phyloP scores from a whole-genome alignment of 1,284 basidiomycete genomes.

The Trametes pubescens region DNA sequence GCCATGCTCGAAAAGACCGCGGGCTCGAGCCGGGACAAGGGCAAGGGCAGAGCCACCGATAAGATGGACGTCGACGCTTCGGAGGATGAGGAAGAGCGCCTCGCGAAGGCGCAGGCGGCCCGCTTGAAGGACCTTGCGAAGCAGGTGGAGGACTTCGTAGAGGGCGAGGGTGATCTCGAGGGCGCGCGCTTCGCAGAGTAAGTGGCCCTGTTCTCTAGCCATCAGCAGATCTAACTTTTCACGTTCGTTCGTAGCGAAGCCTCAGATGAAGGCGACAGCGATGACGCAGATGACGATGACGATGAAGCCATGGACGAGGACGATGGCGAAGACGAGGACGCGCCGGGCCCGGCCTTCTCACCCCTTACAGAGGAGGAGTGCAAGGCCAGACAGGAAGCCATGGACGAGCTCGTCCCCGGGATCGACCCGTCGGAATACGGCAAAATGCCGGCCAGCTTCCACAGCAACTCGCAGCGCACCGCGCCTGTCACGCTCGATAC shows the following conservation, averaged over 20 bases:
- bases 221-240: slow-evolving; percentile 4
- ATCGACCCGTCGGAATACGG: slow-evolving; percentile 80
- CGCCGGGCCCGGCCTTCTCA: not conserved
- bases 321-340: slow-evolving; percentile 15
- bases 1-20: slow-evolving; percentile 59
- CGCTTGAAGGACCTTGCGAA: slow-evolving; percentile 79
- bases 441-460: slow-evolving; percentile 77
- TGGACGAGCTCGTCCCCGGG: slow-evolving; percentile 76
- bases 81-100: slow-evolving; percentile 52
- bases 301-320: slow-evolving; percentile 12
- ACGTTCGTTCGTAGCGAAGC: slow-evolving; percentile 56
- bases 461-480: slow-evolving; percentile 72
- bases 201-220: slow-evolving; percentile 40
- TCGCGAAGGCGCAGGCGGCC: slow-evolving; percentile 69
- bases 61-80: slow-evolving; percentile 58
- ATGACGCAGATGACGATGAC: slow-evolving; percentile 49
- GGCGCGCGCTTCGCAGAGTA: slow-evolving; percentile 91
- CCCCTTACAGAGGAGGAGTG: slow-evolving; percentile 37
- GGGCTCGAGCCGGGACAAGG: slow-evolving; percentile 35
- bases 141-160: slow-evolving; percentile 88
- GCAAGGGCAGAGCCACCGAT: slow-evolving; percentile 29
- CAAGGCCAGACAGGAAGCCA: slow-evolving; percentile 60
- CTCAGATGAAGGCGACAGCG: slow-evolving; percentile 55
- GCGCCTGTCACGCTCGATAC: slow-evolving; percentile 58
- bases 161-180: slow-evolving; percentile 86